phyloP scores from a whole-genome alignment of 306 rosid genomes.

The Amphicarpaea edgeworthii region DNA sequence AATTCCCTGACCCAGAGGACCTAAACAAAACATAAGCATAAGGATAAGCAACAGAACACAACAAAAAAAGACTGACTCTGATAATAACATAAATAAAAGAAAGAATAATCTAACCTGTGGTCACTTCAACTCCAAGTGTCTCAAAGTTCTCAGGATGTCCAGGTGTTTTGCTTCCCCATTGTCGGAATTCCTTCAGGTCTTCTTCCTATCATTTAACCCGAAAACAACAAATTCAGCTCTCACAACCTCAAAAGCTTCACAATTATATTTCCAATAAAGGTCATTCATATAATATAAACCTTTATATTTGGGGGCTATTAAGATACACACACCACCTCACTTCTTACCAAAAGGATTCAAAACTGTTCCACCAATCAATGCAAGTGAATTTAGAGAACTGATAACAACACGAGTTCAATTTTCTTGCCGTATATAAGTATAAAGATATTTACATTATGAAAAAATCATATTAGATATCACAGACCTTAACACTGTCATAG shows the following conservation, averaged over 20 bases:
- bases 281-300: not conserved
- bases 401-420: not conserved
- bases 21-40: conserved; percentile 56
- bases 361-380: conserved; percentile 22
- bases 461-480: not conserved
- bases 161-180: conserved; percentile 96
- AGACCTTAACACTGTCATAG: conserved; percentile 78
- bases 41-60: conserved; percentile 32
- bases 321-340: conserved; percentile 4
- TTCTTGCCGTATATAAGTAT: not conserved
- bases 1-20: conserved; percentile 98
- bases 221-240: conserved; percentile 31
- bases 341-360: not conserved
- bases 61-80: conserved; percentile 23
- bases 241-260: not conserved
- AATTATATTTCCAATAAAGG: not conserved
- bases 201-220: conserved; percentile 68
- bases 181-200: conserved; percentile 85
- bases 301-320: not conserved
- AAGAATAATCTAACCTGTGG: conserved; percentile 80
- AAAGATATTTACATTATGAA: not conserved
- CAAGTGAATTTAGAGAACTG: not conserved
- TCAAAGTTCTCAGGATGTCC: conserved; percentile 99
- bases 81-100: not conserved
- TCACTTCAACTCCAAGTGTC: conserved; percentile 94